Conservation (phyloP, 2,329 filamentous ascomycete genomes). For the Tolypocladium ophioglossoides region DNA sequence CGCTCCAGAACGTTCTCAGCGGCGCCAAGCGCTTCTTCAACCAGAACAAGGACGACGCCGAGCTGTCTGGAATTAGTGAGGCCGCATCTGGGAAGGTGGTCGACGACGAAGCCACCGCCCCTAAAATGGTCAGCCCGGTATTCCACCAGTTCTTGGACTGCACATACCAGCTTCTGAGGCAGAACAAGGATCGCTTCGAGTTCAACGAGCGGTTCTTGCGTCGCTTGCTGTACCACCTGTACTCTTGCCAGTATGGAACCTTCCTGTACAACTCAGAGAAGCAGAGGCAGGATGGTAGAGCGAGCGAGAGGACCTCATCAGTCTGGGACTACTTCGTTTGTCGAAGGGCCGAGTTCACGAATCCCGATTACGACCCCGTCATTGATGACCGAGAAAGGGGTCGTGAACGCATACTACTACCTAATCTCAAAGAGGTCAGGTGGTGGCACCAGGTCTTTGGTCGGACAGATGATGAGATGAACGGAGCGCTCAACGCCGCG, state of each 20-base stretch:
- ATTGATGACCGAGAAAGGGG: constrained; percentile 72
- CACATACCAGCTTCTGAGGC: constrained; percentile 78
- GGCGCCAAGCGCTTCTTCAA: constrained; percentile 88
- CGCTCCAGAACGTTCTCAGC: constrained; percentile 77
- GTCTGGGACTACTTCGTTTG: constrained; percentile 96
- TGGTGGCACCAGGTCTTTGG: constrained; percentile 94
- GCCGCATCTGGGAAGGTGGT: constrained; percentile 27
- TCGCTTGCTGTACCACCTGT: constrained; percentile 82
- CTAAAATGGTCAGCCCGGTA: constrained; percentile 88
- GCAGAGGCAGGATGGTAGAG: constrained; percentile 61
- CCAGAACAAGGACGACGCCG: constrained; percentile 48
- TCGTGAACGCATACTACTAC: constrained; percentile 75
- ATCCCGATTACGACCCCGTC: constrained; percentile 63
- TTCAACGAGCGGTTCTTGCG: constrained; percentile 92
- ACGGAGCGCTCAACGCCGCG: constrained; percentile 49
- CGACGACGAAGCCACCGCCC: constrained; percentile 59
- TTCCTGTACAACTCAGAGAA: constrained; percentile 95
- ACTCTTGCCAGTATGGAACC: constrained; percentile 93
- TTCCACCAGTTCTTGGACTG: constrained; percentile 98
- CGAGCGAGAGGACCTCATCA: constrained; percentile 64
- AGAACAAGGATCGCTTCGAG: constrained; percentile 83
- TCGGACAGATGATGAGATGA: constrained; percentile 86
- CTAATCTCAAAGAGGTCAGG: constrained; percentile 62
- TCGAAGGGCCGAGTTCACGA: constrained; percentile 69
- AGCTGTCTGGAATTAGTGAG: constrained; percentile 43